These are phyloP conservation scores for Spergularia bocconei DNA, from an alignment of 148 eudicot species.

Conservation along the genomic window DNA sequence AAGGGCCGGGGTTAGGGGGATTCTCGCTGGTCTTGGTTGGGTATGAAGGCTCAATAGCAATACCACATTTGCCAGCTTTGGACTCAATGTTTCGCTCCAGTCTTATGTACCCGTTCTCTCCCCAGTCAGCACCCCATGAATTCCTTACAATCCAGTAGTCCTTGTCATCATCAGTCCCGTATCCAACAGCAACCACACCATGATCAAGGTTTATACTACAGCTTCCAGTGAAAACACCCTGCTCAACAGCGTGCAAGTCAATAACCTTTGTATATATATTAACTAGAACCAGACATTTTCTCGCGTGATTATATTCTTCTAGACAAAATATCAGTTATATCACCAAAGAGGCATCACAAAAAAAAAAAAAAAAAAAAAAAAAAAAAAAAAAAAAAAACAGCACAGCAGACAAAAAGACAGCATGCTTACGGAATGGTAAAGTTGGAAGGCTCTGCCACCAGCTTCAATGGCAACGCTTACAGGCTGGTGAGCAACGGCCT, in stretches of 20 bases:
- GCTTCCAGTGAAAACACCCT: slow-evolving; percentile 77
- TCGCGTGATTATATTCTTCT: neutral
- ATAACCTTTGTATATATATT: neutral
- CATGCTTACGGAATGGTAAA: slow-evolving; percentile 60
- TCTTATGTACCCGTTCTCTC: slow-evolving; percentile 75
- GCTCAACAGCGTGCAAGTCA: slow-evolving; percentile 13
- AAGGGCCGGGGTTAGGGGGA: slow-evolving; percentile 81
- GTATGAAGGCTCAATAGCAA: slow-evolving; percentile 72
- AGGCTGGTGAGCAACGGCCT: slow-evolving; percentile 80
- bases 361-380: neutral
- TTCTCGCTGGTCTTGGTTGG: slow-evolving; percentile 66
- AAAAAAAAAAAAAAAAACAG: neutral
- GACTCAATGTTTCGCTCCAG: slow-evolving; percentile 54
- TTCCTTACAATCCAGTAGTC: slow-evolving; percentile 92
- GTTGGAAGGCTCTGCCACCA: slow-evolving; percentile 71
- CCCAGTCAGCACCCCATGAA: slow-evolving; percentile 91
- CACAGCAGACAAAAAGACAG: neutral
- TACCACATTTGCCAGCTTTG: slow-evolving; percentile 75
- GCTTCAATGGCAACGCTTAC: slow-evolving; percentile 87
- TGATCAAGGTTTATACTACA: slow-evolving; percentile 80
- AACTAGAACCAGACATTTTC: neutral
- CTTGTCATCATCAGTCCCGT: slow-evolving; percentile 61
- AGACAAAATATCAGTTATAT: neutral
- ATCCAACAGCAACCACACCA: slow-evolving; percentile 86
- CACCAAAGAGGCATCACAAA: neutral